Evolutionary conservation across 2,329 filamentous ascomycete genomes (phyloP), one percentile per base, ranked within the genome.

Genomic region (Alternaria alternata): DNA sequence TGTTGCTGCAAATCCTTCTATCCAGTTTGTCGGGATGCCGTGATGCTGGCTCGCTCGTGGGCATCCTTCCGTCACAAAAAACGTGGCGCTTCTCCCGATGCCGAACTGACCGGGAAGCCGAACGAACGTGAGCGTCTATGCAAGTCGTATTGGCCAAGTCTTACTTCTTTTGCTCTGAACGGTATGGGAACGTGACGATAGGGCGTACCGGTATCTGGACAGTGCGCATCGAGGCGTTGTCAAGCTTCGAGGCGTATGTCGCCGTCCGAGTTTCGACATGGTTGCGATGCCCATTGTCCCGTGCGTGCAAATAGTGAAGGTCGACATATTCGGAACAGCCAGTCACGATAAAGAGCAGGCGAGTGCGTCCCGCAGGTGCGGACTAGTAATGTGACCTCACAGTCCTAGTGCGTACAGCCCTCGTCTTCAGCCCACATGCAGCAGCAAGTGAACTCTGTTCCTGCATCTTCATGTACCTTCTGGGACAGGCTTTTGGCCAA

Each of bases 21-120:
- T 57, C 69, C 68, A 67, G 32, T 44, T 28, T 51, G 49, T 57
- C 63, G 68, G 69, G 61, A 58, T 43, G 47, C 46, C 26, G 46
- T 49, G 48, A 65, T 52, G 59, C 59, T 54, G 28, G 38, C 48
- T 32, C 39, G 58, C 69, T 70, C 66, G 66, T 73, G 68, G 66
- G 59, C 41, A 44, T 57, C 55, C 54, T 56, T 51, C 51, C 46
- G 68, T 72, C 39, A 60, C 63, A 66, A 71, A 71, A 49, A 66
- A 58, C 63, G 59, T 67, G 69, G 67, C 67, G 64, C 61, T 67
- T 65, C 55, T 58, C 63, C 67, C 66, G 64, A 66, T 59, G 58
- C 61, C 63, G 64, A 69, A 49, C 18, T 34, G 43, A 49, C 52
- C 41, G 54, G 28, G 57, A 41, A 44, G 32, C 54, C 51, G 58